Evolutionary conservation across 805 yeast genomes (phyloP), one percentile per base, ranked within the genome.

Genomic region (Yamadazyma ubonensis): DNA sequence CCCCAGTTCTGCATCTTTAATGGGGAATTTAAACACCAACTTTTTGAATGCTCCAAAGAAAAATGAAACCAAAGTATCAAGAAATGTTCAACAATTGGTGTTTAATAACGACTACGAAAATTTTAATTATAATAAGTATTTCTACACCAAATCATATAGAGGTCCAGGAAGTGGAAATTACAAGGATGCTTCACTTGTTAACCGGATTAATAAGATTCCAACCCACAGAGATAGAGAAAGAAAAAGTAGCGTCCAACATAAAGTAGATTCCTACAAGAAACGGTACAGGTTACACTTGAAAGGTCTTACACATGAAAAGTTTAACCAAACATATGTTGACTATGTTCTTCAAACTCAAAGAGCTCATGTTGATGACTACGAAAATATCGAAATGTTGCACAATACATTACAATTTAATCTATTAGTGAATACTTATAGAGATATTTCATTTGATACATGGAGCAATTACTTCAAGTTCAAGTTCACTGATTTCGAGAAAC

Each of bases 81-180:
- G 61, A 31, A 59, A 61, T 41, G 51, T 67, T 25, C 66, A 62
- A 38, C 71, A 56, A 47, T 53, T 67, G 26, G 59, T 59, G 4
- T 52, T 57, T 32, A 64, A 55, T 44, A 61, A 58, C 38, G 71
- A 67, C 39, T 60, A 54, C 43, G 73, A 67, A 36, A 55, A 57
- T 17, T 53, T 53, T 45, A 59, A 59, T 41, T 56, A 58, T 34
- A 54, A 64, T 28, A 68, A 64, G 45, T 69, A 69, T 48, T 68
- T 57, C 46, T 69, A 67, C 44, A 57, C 62, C 16, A 66, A 66
- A 44, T 57, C 61, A 23, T 67, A 66, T 40, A 55, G 73, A 33
- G 75, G 75, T 0, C 73, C 73, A 2, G 75, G 75, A 2, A 61
- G 67, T 31, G 74, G 75, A 2, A 69, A 67, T 42, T 69, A 65